Evolutionary conservation across 148 eudicot species (phyloP).

Genomic region (Rhododendron williamsianum): DNA sequence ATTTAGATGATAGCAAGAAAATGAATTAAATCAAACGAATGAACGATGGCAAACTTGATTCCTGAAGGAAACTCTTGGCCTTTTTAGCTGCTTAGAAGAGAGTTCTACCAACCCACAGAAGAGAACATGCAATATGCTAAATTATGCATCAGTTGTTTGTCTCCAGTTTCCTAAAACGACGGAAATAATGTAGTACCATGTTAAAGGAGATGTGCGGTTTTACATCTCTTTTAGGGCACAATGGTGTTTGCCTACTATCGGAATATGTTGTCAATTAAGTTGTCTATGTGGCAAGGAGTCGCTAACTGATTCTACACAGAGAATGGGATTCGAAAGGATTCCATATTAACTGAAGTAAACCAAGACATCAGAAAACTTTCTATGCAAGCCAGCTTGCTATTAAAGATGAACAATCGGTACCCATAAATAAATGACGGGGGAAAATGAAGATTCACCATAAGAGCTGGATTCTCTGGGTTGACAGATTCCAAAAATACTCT

Average conservation of each 20-base stretch:
- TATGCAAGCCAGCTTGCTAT: neutral
- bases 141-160: neutral
- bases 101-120: neutral
- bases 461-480: slow-evolving; percentile 77
- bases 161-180: neutral
- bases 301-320: neutral
- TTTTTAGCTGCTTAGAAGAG: neutral
- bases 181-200: neutral
- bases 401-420: neutral
- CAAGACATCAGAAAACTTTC: neutral
- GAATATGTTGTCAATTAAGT: neutral
- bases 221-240: neutral
- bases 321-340: neutral
- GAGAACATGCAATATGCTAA: neutral
- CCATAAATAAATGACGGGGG: neutral
- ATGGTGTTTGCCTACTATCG: neutral
- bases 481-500: slow-evolving; percentile 70
- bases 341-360: neutral
- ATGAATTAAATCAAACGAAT: neutral
- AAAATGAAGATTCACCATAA: slow-evolving; percentile 33
- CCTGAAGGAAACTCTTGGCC: neutral
- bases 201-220: neutral
- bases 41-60: neutral
- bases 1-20: slow-evolving; percentile 3
- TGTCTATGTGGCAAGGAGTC: neutral